Percentiles rank a stretch among this genome's conserved stretches.
Evolutionary conservation across 225 moss, liverwort and hornwort genomes (phyloP).

Genomic region (Asterella californica): DNA sequence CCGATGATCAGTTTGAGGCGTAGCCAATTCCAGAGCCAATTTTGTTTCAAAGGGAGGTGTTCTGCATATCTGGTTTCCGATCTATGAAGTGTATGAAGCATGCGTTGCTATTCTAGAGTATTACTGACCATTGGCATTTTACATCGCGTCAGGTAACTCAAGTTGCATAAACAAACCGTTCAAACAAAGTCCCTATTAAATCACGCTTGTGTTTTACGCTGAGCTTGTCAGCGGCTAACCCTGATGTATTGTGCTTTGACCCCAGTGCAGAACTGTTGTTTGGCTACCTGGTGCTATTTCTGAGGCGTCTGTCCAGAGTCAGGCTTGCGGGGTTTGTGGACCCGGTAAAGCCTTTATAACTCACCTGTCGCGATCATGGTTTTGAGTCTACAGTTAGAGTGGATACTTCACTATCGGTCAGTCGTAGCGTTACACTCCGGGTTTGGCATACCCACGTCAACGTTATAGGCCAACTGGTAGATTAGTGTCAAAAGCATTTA

Average conservation of each 20-base stretch:
- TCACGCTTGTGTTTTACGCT: neutral
- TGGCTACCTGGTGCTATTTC: constrained; percentile 88
- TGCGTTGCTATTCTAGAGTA: neutral
- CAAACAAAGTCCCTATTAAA: too few relatives aligned
- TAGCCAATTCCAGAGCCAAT: neutral
- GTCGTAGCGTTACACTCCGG: neutral
- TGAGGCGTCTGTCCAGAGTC: constrained; percentile 72
- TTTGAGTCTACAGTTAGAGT: neutral
- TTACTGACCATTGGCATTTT: neutral
- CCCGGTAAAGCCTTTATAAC: constrained; percentile 53
- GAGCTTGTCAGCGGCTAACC: neutral
- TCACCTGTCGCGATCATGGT: neutral
- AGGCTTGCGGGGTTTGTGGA: constrained; percentile 70
- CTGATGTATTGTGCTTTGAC: constrained; percentile 9
- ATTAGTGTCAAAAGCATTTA: neutral
- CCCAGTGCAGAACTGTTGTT: constrained; percentile 87
- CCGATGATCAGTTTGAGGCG: neutral
- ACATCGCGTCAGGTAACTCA: too few relatives aligned
- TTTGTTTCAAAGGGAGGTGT: too few relatives aligned
- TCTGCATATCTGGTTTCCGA: neutral
- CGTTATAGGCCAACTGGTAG: neutral
- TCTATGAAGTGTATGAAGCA: neutral
- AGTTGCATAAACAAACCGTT: too few relatives aligned
- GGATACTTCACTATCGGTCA: neutral
- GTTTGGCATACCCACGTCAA: neutral